Evolutionary conservation across 2,329 filamentous ascomycete genomes (phyloP).

Genomic region (Penicillium verrucosum): DNA sequence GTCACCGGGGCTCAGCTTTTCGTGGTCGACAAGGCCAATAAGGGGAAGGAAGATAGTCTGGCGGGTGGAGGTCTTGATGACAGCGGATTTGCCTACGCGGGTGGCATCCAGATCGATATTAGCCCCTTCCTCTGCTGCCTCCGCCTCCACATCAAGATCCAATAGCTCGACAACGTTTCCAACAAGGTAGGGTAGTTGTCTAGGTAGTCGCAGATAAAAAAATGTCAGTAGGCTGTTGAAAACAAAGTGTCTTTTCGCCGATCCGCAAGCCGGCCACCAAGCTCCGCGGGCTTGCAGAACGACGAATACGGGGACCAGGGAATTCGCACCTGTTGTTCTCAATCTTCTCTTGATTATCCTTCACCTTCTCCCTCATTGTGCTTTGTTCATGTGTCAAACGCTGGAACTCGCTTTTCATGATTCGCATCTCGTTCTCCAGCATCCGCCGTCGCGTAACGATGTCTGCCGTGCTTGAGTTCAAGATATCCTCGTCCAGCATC

Average conservation of each 20-base stretch:
- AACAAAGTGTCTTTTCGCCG: not conserved
- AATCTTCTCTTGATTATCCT: conserved; percentile 98
- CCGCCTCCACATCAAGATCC: conserved; percentile 91
- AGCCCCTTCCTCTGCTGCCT: conserved; percentile 94
- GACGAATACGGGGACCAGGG: not conserved
- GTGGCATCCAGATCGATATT: conserved; percentile 98
- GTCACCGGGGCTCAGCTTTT: conserved; percentile 91
- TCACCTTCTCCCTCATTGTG: conserved; percentile 97
- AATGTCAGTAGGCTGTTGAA: conserved; percentile 13
- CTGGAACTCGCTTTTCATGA: conserved; percentile 97
- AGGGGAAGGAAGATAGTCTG: conserved; percentile 98
- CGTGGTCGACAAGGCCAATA: conserved; percentile 93
- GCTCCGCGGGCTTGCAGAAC: conserved; percentile 14
- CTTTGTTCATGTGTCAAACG: conserved; percentile 92
- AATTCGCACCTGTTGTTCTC: conserved; percentile 82
- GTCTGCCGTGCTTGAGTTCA: conserved; percentile 89
- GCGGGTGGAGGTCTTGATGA: conserved; percentile 98
- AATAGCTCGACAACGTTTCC: conserved; percentile 97
- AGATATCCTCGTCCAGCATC: conserved; percentile 87
- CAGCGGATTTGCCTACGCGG: conserved; percentile 93
- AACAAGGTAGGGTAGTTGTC: conserved; percentile 95
- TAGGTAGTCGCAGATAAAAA: conserved; percentile 37
- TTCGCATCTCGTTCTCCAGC: conserved; percentile 94
- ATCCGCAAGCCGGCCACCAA: conserved; percentile 9
- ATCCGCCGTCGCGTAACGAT: conserved; percentile 86